Evolutionary conservation across 2,329 filamentous ascomycete species (phyloP), one percentile per base, ranked within the genome.

Genomic region (Botrytis aclada): DNA sequence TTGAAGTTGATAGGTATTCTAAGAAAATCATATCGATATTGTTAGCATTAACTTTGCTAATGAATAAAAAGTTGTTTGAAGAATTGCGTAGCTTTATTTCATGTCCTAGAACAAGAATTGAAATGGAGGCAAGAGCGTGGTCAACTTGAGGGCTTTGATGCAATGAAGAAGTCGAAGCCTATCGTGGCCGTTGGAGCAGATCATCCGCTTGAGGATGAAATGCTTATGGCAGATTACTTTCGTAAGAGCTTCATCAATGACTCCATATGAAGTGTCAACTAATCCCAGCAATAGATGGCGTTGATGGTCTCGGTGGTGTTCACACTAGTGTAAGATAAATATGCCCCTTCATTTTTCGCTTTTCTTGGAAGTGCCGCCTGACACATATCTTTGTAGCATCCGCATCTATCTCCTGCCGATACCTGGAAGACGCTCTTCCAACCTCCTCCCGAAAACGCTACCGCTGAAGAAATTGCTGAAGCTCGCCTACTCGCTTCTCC

Each of bases 41-140:
- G 34, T 58, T 32, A n/a, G 34, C 43, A 22, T 25, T 37, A 12
- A 54, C 43, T 62, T 58, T 72, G 39, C 66, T 77, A 51, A 74
- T 63, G 56, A 25, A 8, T 34, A 34, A 64, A 32, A 74, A 95
- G 92, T 82, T 98, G 94, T 79, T 86, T 98, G 69, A 90, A 92
- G 69, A 99, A 99, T 83, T 90, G 93, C 25, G 91, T 98, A 56
- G 92, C 94, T 37, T 86, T 98, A 74, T 98, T 99, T 84, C 92
- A 98, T 79, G 91, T 97, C 73, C 88, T 99, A 70, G 94, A 97
- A 77, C 93, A 94, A 80, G 96, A 99, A 83, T 86, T 94, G 77
- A 87, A 89, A 77, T 98, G 95, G 95, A 89, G 96, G 75, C 89
- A 88, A 80, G 84, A 88, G 20, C 87, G 89, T 60, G 92, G 92